These are phyloP conservation scores for Wolfiporia cocos DNA, from an alignment of 1,284 basidiomycete species.

Conservation along the genomic window DNA sequence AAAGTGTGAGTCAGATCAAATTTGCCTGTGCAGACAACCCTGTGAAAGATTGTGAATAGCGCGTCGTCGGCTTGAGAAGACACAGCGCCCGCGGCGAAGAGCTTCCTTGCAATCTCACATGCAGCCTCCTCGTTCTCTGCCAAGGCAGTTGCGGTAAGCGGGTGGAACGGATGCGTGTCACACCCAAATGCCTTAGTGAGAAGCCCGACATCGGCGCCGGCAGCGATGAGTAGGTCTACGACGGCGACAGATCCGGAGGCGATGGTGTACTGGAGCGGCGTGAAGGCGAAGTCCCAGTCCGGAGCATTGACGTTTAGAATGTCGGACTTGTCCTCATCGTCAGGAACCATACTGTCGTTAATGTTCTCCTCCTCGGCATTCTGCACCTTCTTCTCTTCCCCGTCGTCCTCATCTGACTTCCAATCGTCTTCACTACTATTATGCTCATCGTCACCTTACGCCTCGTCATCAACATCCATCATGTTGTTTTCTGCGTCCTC, in stretches of 20 bases:
- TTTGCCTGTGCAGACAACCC: slow-evolving; percentile 32
- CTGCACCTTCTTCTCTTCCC: slow-evolving; percentile 13
- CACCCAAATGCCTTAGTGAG: slow-evolving; percentile 19
- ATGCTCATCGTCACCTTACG: slow-evolving; percentile 19
- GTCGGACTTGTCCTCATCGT: slow-evolving; percentile 44
- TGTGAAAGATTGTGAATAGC: slow-evolving; percentile 43
- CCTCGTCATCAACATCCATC: slow-evolving; percentile 28
- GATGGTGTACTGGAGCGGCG: slow-evolving; percentile 47
- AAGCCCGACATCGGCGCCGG: slow-evolving; percentile 33
- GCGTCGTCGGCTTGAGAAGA: slow-evolving; percentile 42
- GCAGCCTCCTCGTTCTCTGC: slow-evolving; percentile 39
- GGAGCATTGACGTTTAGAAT: slow-evolving; percentile 43
- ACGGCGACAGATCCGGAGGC: slow-evolving; percentile 37
- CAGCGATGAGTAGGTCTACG: slow-evolving; percentile 40
- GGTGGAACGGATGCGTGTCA: slow-evolving; percentile 29
- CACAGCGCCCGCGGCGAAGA: slow-evolving; percentile 41
- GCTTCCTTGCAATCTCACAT: slow-evolving; percentile 35
- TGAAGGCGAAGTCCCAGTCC: slow-evolving; percentile 54
- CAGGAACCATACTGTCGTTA: slow-evolving; percentile 33
- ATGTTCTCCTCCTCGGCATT: slow-evolving; percentile 14
- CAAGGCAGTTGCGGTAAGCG: slow-evolving; percentile 42
- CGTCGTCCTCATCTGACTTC: slow-evolving; percentile 16
- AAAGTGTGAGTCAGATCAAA: slow-evolving; percentile 38
- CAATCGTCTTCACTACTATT: slow-evolving; percentile 30
- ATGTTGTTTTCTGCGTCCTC: slow-evolving; percentile 20